These are phyloP conservation scores for Kazachstania viticola DNA, from an alignment of 805 yeast genomes.

Conservation along the genomic window DNA sequence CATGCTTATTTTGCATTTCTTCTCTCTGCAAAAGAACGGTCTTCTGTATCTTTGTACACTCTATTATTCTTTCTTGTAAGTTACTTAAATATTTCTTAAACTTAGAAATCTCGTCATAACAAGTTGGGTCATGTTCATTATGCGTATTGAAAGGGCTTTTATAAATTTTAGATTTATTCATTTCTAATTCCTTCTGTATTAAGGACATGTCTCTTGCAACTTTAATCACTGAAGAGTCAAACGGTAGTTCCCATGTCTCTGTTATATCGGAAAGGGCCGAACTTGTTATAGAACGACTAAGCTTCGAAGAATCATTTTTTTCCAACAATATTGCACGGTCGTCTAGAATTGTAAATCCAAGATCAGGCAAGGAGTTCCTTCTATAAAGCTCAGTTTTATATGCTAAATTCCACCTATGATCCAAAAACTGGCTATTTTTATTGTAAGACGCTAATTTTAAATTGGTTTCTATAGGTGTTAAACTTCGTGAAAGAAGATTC, in stretches of 20 bases:
- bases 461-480: neutral
- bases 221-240: conserved; percentile 22
- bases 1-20: neutral
- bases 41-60: neutral
- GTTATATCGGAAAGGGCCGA: conserved; percentile 18
- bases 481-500: neutral
- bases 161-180: too few species aligned
- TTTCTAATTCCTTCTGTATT: conserved; percentile 5
- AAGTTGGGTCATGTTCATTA: conserved; percentile 2
- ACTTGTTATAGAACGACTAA: conserved; percentile 15
- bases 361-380: conserved; percentile 20
- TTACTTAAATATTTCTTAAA: too few species aligned
- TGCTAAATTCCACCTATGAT: neutral
- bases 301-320: neutral
- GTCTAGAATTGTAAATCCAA: too few species aligned
- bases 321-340: conserved; percentile 3
- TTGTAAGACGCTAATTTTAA: neutral
- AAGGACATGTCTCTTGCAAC: conserved; percentile 20
- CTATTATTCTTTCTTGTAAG: neutral
- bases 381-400: conserved; percentile 3
- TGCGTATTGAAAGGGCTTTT: too few species aligned
- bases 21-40: neutral
- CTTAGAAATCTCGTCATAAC: neutral
- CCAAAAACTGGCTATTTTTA: neutral
- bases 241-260: conserved; percentile 22